These are phyloP conservation scores for Leptographium radiaticola DNA, from an alignment of 2,329 filamentous ascomycete species.

Conservation along the genomic window DNA sequence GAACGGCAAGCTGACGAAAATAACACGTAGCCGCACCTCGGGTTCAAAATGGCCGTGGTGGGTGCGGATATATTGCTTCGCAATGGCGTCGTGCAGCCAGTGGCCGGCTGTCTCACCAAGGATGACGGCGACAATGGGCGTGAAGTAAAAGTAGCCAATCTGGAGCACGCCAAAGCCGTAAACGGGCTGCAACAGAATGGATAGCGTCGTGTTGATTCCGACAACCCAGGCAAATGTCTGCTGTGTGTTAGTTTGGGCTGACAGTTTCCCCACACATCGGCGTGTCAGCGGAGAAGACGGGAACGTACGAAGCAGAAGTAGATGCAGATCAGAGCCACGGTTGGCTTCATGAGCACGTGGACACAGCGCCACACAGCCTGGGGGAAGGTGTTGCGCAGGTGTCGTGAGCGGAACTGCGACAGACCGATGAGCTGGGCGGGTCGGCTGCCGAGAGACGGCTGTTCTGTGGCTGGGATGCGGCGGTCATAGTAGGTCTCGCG, in stretches of 20 bases:
- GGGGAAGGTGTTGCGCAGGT: conserved; percentile 24
- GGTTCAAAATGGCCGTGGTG: conserved; percentile 42
- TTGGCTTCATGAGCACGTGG: conserved; percentile 25
- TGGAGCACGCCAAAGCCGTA: conserved; percentile 36
- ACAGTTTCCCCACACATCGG: no score
- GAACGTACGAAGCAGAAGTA: conserved; percentile 22
- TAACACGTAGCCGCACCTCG: conserved; percentile 37
- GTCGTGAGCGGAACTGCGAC: conserved; percentile 21
- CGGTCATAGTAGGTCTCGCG: conserved; percentile 39
- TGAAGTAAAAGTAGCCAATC: conserved; percentile 46
- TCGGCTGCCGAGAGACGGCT: conserved; percentile 20
- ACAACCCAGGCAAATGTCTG: conserved; percentile 36
- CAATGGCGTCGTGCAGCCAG: conserved; percentile 40
- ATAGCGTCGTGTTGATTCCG: conserved; percentile 42
- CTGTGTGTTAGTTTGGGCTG: conserved; percentile 7
- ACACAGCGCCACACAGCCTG: conserved; percentile 26
- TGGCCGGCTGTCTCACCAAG: conserved; percentile 41
- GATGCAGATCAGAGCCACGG: conserved; percentile 21
- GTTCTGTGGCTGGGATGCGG: conserved; percentile 20
- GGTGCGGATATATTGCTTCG: conserved; percentile 27
- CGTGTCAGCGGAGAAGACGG: background rate
- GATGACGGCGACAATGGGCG: conserved; percentile 38
- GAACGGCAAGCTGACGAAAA: conserved; percentile 32
- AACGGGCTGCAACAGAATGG: conserved; percentile 35
- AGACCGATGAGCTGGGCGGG: conserved; percentile 18